Evolutionary conservation across 192 early-diverging fungal species (phyloP), one percentile per base, ranked within the genome.

Genomic region (Backusella psychrophila): DNA sequence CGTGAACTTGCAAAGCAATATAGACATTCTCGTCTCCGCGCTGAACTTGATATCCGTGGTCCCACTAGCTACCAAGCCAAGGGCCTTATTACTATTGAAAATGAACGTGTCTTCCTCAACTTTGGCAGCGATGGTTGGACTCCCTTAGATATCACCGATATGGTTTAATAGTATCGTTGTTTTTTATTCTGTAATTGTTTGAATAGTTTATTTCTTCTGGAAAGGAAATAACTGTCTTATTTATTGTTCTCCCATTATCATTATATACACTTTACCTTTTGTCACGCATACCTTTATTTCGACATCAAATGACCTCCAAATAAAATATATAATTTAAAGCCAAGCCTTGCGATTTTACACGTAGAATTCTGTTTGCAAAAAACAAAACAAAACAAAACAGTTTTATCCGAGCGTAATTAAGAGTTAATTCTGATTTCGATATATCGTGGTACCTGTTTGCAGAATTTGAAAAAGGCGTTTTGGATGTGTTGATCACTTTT

Each of bases 101-200:
- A 39, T 6, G 66, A 75, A 4, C 63, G 74, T 21, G 34, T 75
- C 4, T 7, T 75, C 14, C 21, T 75, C 12, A 36, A 75, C 35
- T 75, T 63, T 68, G 74, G 66, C 17, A 75, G 19, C 21, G 63
- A 41, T n/a, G 42, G 42, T 5, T 46, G 41, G 63, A 21, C 38
- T 68, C 66, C 74, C 33, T 35, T 42, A 38, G 74, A 75, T 75
- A 75, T 75, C 66, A 75, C 74, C 36, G 74, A 75, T 42, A 31
- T 41, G 23, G 44, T 49, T 44, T 71, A 49, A 42, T 70, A 19
- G 1, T 42, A 19, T 5, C 14, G 14, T 23, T 39, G 14, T 14
- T 23, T 35, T 42, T 23, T 49, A 9, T 71, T 23, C 42, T 63
- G 56, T 63, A 63, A 63, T 63, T 63, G 56, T 63, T 63, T 63